A percentile compares a stretch with the other conserved stretches of the same genome.
Evolutionary conservation across 208 protist genomes (phyloP).

Genomic region (Acanthamoeba healyi): DNA sequence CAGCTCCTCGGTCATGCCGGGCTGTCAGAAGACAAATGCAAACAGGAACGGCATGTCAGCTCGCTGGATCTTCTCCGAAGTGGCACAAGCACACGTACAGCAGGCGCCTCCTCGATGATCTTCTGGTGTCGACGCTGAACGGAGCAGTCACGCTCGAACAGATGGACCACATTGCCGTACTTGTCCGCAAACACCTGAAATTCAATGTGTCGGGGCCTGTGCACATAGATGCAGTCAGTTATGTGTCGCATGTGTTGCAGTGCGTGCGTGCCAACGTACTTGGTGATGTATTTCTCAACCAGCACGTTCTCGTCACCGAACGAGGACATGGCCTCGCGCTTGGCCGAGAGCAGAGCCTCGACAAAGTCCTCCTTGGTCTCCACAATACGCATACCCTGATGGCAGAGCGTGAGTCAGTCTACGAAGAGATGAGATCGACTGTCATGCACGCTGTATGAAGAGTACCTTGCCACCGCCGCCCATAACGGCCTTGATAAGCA

Average conservation of each 20-base stretch:
- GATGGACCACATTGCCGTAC: slow-evolving; percentile 93
- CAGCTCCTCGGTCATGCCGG: slow-evolving; percentile 79
- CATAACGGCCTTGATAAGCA: slow-evolving; percentile 97
- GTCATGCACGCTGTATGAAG: too few species aligned
- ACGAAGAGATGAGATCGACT: too few species aligned
- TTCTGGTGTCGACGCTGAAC: slow-evolving; percentile 97
- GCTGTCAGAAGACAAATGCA: too few species aligned
- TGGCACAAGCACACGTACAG: slow-evolving; percentile 78
- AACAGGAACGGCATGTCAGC: too few species aligned
- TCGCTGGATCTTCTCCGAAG: too few species aligned
- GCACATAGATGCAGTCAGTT: too few species aligned
- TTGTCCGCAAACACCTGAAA: slow-evolving; percentile 94
- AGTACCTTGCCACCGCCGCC: slow-evolving; percentile 94
- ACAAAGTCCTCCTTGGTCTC: background rate
- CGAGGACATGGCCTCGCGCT: slow-evolving; percentile 92
- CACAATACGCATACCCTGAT: slow-evolving; percentile 83
- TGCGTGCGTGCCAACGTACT: too few species aligned
- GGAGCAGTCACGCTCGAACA: slow-evolving; percentile 97
- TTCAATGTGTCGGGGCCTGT: slow-evolving; percentile 84
- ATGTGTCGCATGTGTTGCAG: too few species aligned
- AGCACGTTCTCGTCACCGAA: slow-evolving; percentile 96
- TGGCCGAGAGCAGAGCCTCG: slow-evolving; percentile 86
- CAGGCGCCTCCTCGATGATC: slow-evolving; percentile 88
- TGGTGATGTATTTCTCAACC: slow-evolving; percentile 94
- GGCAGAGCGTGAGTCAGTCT: too few species aligned